Conservation (phyloP, 2,329 filamentous ascomycete species). For the Cadophora sp. region DNA sequence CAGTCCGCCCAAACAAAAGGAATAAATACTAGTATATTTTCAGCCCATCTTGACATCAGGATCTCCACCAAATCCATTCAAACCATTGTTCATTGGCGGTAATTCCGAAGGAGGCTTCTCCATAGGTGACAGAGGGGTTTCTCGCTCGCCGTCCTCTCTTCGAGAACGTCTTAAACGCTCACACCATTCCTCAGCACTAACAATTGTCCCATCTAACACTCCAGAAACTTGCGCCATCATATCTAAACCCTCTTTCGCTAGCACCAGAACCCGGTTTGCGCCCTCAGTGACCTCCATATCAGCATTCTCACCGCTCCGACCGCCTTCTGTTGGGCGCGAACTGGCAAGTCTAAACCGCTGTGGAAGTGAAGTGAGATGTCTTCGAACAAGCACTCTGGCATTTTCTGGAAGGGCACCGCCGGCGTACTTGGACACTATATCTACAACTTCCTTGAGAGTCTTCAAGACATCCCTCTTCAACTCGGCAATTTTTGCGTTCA, state of each 20-base stretch:
- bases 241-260: constrained; percentile 89
- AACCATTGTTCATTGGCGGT: constrained; percentile 23
- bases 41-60: constrained; percentile 35
- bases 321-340: constrained; percentile 46
- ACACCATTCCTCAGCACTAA: constrained; percentile 92
- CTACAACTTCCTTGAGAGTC: constrained; percentile 80
- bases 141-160: constrained; percentile 38
- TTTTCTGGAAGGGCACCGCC: constrained; percentile 93
- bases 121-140: constrained; percentile 10
- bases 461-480: constrained; percentile 76
- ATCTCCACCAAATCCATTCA: constrained; percentile 19
- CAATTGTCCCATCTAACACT: constrained; percentile 87
- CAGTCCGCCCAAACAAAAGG: background rate
- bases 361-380: constrained; percentile 84
- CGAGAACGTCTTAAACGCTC: constrained; percentile 68
- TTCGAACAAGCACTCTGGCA: constrained; percentile 80
- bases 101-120: constrained; percentile 31
- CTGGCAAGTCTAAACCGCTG: constrained; percentile 80
- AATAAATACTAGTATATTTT: constrained; percentile 10
- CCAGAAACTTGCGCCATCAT: constrained; percentile 93
- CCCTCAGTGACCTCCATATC: constrained; percentile 57
- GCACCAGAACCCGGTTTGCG: constrained; percentile 80
- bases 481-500: constrained; percentile 60
- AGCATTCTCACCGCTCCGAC: constrained; percentile 48
- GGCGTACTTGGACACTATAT: constrained; percentile 86